Evolutionary conservation across 305 asterid genomes (phyloP).

Genomic region (Lippia alba): DNA sequence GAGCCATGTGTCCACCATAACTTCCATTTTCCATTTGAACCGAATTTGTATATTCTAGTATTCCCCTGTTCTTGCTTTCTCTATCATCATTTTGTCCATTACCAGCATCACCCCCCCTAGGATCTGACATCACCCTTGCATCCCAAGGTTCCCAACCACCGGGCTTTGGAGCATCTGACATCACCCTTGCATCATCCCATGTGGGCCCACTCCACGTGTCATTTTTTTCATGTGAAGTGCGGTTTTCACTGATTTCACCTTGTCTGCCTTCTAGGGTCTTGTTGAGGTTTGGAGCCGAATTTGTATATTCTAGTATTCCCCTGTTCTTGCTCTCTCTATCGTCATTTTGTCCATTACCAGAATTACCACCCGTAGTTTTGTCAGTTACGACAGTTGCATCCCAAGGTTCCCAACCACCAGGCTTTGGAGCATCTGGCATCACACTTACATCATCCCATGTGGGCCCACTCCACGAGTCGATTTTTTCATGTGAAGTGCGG

Average conservation of each 20-base stretch:
- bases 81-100: slow-evolving; percentile 41
- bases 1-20: slow-evolving; percentile 45
- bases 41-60: slow-evolving; percentile 41
- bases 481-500: slow-evolving; percentile 40
- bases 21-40: slow-evolving; percentile 39
- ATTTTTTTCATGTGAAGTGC: slow-evolving; percentile 41
- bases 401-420: slow-evolving; percentile 52
- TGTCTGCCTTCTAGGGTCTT: slow-evolving; percentile 49
- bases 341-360: slow-evolving; percentile 36
- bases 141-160: slow-evolving; percentile 52
- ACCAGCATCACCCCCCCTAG: no score
- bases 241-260: slow-evolving; percentile 30
- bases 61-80: slow-evolving; percentile 39
- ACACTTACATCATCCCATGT: slow-evolving; percentile 47
- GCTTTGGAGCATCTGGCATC: slow-evolving; percentile 40
- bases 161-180: slow-evolving; percentile 40
- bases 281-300: slow-evolving; percentile 42
- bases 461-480: slow-evolving; percentile 44
- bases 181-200: slow-evolving; percentile 46
- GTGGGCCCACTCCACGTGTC: slow-evolving; percentile 46
- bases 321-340: slow-evolving; percentile 38
- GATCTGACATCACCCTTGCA: no score
- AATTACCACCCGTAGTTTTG: no score
- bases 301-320: slow-evolving; percentile 43
- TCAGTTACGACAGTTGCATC: slow-evolving; percentile 38